Percentiles rank a stretch among this genome's conserved stretches.
Conservation (phyloP, 1,284 basidiomycete genomes). For the Rhodotorula sp. region DNA sequence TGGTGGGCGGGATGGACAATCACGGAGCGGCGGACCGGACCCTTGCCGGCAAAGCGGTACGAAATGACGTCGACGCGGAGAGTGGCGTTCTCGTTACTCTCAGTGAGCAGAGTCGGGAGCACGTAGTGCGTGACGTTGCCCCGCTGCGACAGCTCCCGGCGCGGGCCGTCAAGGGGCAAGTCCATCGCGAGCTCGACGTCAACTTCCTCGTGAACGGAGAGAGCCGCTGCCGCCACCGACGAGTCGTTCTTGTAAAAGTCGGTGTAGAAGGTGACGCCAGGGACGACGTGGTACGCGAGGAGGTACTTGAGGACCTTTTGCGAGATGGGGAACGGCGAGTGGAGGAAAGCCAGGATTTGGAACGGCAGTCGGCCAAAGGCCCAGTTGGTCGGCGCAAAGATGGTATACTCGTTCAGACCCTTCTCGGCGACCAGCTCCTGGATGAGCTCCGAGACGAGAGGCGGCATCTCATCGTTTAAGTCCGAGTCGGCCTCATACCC, state of each 20-base stretch:
- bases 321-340: conserved; percentile 43
- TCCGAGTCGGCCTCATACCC: conserved; percentile 7
- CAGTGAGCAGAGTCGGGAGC: conserved; percentile 43
- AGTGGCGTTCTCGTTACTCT: conserved; percentile 39
- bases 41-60: conserved; percentile 39
- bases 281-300: conserved; percentile 43
- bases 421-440: conserved; percentile 37
- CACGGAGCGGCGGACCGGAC: conserved; percentile 34
- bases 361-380: conserved; percentile 24
- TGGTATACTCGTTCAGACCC: conserved; percentile 32
- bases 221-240: not conserved
- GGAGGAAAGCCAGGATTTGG: conserved; percentile 38
- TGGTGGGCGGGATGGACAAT: conserved; percentile 28
- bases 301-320: conserved; percentile 41
- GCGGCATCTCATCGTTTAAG: conserved; percentile 11
- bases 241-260: conserved; percentile 42
- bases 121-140: conserved; percentile 42
- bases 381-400: conserved; percentile 42
- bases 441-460: conserved; percentile 21
- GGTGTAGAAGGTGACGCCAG: conserved; percentile 42
- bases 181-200: conserved; percentile 20
- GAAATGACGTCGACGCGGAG: conserved; percentile 42
- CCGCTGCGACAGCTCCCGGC: conserved; percentile 16
- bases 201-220: conserved; percentile 5
- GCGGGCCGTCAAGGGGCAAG: not conserved